Evolutionary conservation across 208 protist genomes (phyloP).

Genomic region (Leishmania martiniquensis): DNA sequence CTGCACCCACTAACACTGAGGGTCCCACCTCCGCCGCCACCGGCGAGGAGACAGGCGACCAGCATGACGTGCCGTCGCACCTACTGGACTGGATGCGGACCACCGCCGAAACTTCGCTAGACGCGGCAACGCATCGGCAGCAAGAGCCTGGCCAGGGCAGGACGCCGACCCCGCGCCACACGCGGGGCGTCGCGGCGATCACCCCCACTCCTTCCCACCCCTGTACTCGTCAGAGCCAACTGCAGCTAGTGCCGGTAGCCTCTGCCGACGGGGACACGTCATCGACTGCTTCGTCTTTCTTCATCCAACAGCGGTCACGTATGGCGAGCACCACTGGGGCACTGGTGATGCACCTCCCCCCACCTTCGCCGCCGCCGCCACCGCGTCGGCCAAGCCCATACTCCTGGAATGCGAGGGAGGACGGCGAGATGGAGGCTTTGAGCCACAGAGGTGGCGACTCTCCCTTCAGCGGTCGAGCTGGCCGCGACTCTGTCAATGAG

Average conservation of each 20-base stretch:
- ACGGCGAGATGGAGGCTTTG: background rate
- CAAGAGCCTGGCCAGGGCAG: conserved; percentile 2
- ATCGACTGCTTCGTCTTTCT: conserved; percentile 27
- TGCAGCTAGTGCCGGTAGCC: conserved; percentile 28
- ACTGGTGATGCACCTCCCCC: conserved; percentile 32
- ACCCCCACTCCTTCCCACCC: background rate
- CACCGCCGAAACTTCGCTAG: conserved; percentile 22
- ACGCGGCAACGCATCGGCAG: conserved; percentile 2
- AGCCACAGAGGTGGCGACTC: background rate
- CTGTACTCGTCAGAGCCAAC: conserved; percentile 4
- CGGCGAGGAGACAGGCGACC: background rate
- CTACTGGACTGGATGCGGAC: conserved; percentile 26
- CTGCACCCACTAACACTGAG: background rate
- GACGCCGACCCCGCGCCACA: background rate
- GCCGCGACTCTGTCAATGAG: background rate
- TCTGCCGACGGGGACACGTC: conserved; percentile 17
- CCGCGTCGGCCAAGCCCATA: conserved; percentile 1
- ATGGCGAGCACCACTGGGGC: conserved; percentile 10
- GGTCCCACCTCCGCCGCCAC: background rate
- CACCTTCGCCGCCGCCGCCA: conserved; percentile 29
- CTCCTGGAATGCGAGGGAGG: conserved; percentile 6
- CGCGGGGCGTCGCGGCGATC: background rate
- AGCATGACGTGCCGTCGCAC: conserved; percentile 6
- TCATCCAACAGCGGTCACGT: conserved; percentile 20
- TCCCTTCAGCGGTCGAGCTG: background rate